A percentile compares a stretch with the other conserved stretches of the same genome.
These are phyloP conservation scores for Orbilia quercus DNA, from an alignment of 2,329 filamentous ascomycete genomes.

Conservation along the genomic window DNA sequence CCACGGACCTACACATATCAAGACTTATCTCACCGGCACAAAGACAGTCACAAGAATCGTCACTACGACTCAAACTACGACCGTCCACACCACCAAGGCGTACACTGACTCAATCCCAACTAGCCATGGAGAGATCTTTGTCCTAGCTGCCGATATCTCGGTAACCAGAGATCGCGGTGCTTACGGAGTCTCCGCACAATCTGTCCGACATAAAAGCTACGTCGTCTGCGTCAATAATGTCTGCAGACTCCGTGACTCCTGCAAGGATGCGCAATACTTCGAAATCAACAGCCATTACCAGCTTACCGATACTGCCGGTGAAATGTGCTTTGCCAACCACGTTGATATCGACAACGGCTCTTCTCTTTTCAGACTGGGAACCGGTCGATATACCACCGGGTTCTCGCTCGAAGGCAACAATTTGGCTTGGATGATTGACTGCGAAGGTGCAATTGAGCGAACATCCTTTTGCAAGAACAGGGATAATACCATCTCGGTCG, in stretches of 20 bases:
- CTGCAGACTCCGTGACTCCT: constrained; percentile 23
- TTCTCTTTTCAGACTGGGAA: constrained; percentile 37
- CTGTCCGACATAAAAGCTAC: constrained; percentile 7
- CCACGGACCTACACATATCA: constrained; percentile 23
- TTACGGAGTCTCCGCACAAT: neutral
- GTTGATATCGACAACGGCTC: constrained; percentile 29
- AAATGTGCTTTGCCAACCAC: constrained; percentile 31
- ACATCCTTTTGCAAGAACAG: constrained; percentile 28
- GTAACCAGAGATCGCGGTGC: neutral
- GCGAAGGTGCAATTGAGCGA: neutral
- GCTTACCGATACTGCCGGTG: constrained; percentile 8
- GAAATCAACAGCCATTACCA: constrained; percentile 24
- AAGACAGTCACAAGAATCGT: constrained; percentile 23
- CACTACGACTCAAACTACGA: constrained; percentile 39
- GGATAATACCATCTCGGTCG: constrained; percentile 32
- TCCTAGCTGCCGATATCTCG: constrained; percentile 24
- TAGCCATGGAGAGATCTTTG: constrained; percentile 13
- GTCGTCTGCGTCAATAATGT: constrained; percentile 33
- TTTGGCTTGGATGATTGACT: constrained; percentile 21
- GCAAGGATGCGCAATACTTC: constrained; percentile 32
- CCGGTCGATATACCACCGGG: constrained; percentile 26
- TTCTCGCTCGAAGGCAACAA: constrained; percentile 27
- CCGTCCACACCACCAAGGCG: neutral
- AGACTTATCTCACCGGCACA: constrained; percentile 20
- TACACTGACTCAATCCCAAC: neutral